Conservation (phyloP, 2,329 filamentous ascomycete genomes). For the Botryotinia convoluta region DNA sequence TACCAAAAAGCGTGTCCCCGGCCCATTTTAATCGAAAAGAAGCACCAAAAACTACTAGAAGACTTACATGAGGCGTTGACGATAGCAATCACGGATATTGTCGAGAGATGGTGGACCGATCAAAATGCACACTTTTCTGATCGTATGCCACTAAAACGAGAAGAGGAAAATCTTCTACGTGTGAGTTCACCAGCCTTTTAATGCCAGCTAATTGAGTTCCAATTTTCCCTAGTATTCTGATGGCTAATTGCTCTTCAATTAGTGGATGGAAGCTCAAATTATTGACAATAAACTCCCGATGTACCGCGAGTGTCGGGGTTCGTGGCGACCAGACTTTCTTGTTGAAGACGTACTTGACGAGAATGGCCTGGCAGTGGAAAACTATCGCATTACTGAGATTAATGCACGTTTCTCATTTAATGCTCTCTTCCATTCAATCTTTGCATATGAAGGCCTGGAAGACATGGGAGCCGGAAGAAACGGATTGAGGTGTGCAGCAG, state of each 20-base stretch:
- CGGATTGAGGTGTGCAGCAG: background rate
- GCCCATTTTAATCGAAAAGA: background rate
- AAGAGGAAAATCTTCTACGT: background rate
- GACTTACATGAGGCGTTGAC: background rate
- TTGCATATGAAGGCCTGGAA: background rate
- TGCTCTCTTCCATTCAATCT: background rate
- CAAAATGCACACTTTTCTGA: background rate
- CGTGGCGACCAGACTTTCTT: conserved; percentile 8
- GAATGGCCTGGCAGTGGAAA: background rate
- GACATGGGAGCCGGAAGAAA: background rate
- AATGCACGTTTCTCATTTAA: conserved; percentile 8
- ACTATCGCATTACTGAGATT: conserved; percentile 1
- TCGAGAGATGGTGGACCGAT: conserved; percentile 9
- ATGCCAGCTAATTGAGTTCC: background rate
- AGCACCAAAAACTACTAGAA: background rate
- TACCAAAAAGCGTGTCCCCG: conserved; percentile 2
- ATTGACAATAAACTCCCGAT: background rate
- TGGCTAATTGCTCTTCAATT: background rate
- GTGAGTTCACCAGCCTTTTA: background rate
- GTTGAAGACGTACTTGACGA: background rate
- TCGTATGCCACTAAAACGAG: background rate
- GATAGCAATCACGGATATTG: conserved; percentile 3
- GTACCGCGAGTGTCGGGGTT: background rate
- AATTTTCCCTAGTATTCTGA: background rate
- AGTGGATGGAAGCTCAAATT: conserved; percentile 9